Base-by-base conservation (phyloP, 495 filamentous ascomycete genomes). In the Cenococcum geophilum region DNA sequence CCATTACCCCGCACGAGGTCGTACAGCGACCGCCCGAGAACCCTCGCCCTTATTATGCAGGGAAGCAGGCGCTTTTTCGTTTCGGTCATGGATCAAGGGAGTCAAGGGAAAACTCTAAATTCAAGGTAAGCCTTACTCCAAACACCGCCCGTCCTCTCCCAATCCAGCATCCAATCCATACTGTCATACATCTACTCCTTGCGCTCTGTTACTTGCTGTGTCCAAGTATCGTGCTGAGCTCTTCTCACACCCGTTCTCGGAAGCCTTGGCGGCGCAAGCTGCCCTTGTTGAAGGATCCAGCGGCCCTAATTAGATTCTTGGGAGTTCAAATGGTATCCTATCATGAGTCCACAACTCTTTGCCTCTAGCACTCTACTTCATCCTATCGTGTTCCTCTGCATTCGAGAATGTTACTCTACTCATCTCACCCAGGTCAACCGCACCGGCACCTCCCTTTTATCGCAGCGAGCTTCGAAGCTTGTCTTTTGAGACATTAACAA, bases 81-180 rank as follows among this genome's bases (percentile, higher is more conserved):
- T 16, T n/a, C 42, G 2, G 14, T 21, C 42, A 47, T 47, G 58
- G 27, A 32, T 32, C 27, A 32, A 32, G 27, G 27, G 27, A 32
- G 27, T 67, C 64, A 67, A 60, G 60, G 56, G 64, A 63, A 58
- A 63, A 68, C 65, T 64, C 50, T 68, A 68, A 64, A 67, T 67
- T 67, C 57, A 68, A 9, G 22, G 20, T 16, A 37, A 56, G 25
- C 34, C 45, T 6, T 32, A 32, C 27, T 32, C 27, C 27, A 32
- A 32, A 32, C 27, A 32, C 27, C 6, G 20, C 42, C 10, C 20
- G 3, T 47, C 42, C 42, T 47, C 42, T 47, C 42, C 42, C 42
- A 47, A n/a, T 9, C 42, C 20, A n/a, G 42, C 4, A 16, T 47
- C 42, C 42, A 47, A 47, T 16, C 14, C 42, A 4, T 47, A n/a